phyloP scores from a whole-genome alignment of 441 rosid genomes.

The Mallotus japonicus region DNA sequence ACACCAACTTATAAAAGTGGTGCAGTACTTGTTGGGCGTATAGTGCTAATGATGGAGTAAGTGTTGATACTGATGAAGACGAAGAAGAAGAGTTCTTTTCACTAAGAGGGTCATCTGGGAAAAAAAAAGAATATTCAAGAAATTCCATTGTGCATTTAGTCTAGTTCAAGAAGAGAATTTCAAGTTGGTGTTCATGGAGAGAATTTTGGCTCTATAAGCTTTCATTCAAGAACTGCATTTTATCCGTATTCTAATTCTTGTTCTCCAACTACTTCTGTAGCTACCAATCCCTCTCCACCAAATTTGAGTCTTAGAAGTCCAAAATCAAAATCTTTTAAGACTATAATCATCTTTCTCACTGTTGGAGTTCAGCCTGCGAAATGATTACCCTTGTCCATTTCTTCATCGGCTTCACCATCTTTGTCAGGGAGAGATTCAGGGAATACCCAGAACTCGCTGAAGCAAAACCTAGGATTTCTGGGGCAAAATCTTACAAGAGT shows the following conservation, averaged over 20 bases:
- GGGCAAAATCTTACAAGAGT: conserved; percentile 11
- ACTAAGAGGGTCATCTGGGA: conserved; percentile 74
- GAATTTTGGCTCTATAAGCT: conserved; percentile 48
- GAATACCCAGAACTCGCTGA: conserved; percentile 29
- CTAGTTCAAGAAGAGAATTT: conserved; percentile 48
- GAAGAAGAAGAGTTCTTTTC: conserved; percentile 83
- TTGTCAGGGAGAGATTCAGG: conserved; percentile 28
- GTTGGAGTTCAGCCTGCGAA: conserved; percentile 20
- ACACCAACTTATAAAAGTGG: conserved; percentile 42
- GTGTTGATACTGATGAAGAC: conserved; percentile 28
- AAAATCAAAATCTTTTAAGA: conserved; percentile 47
- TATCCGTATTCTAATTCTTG: conserved; percentile 51
- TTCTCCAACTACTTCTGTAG: conserved; percentile 50
- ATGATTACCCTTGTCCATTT: conserved; percentile 30
- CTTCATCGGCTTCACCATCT: conserved; percentile 35
- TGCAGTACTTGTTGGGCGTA: conserved; percentile 31
- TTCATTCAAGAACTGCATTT: conserved; percentile 54
- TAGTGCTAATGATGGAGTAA: conserved; percentile 34
- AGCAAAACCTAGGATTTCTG: too few relatives aligned
- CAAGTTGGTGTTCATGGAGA: conserved; percentile 29
- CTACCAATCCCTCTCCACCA: conserved; percentile 38
- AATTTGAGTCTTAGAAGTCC: conserved; percentile 38
- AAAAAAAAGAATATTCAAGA: conserved; percentile 33
- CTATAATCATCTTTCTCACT: conserved; percentile 29
- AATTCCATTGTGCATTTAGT: conserved; percentile 30